Percentiles rank a stretch among this genome's conserved stretches.
Evolutionary conservation across 441 rosid genomes (phyloP).

Genomic region (Adansonia grandidieri): DNA sequence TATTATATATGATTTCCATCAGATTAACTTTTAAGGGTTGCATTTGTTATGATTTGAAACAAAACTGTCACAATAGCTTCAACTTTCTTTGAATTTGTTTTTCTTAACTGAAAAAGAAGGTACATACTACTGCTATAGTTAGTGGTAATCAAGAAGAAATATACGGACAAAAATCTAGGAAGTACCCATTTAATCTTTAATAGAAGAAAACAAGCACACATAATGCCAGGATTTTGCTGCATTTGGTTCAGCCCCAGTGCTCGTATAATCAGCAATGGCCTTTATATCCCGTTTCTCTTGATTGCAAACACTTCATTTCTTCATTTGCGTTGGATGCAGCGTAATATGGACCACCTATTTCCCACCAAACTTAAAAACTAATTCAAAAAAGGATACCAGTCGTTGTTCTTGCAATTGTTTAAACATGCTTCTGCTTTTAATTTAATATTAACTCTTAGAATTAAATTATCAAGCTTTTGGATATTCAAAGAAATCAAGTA

Average conservation of each 20-base stretch:
- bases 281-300: not conserved
- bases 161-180: not conserved
- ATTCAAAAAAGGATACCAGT: too few relatives aligned
- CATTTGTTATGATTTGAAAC: too few relatives aligned
- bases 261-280: not conserved
- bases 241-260: not conserved
- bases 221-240: not conserved
- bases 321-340: constrained; percentile 6
- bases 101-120: not conserved
- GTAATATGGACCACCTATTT: not conserved
- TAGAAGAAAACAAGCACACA: not conserved
- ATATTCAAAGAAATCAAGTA: too few relatives aligned
- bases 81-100: not conserved
- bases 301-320: not conserved
- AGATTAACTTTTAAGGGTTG: too few relatives aligned
- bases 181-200: not conserved
- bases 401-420: too few relatives aligned
- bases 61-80: not conserved
- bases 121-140: not conserved
- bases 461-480: too few relatives aligned
- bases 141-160: not conserved
- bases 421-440: too few relatives aligned
- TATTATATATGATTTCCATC: too few relatives aligned
- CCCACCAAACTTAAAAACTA: not conserved
- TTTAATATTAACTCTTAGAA: too few relatives aligned